Conservation (phyloP, 73 alveolate species). For the Halteria grandinella region DNA sequence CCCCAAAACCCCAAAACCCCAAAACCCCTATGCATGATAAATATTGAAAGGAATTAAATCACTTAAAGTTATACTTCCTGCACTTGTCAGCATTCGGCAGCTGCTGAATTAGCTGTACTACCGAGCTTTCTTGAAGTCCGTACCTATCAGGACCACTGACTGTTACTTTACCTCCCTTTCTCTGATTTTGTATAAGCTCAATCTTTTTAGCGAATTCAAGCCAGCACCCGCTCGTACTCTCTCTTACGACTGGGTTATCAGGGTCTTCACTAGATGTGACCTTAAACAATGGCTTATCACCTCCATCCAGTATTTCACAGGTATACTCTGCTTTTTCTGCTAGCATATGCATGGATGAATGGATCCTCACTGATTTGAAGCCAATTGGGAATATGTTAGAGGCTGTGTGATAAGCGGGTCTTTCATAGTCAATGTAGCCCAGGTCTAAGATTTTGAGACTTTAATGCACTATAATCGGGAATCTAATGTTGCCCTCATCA, state of each 20-base stretch:
- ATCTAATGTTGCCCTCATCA: slow-evolving; percentile 80
- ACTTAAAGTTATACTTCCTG: slow-evolving; percentile 58
- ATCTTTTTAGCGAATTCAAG: slow-evolving; percentile 80
- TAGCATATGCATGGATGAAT: slow-evolving; percentile 78
- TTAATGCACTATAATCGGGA: slow-evolving; percentile 86
- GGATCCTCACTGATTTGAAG: slow-evolving; percentile 87
- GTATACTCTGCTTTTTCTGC: slow-evolving; percentile 87
- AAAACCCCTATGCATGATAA: not conserved
- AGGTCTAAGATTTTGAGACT: slow-evolving; percentile 83
- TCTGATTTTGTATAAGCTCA: slow-evolving; percentile 80
- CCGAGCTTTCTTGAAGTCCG: slow-evolving; percentile 89
- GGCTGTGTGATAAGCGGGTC: slow-evolving; percentile 88
- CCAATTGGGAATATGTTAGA: slow-evolving; percentile 96
- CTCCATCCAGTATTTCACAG: slow-evolving; percentile 95
- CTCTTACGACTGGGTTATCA: slow-evolving; percentile 89
- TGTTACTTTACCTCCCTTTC: slow-evolving; percentile 88
- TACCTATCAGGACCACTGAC: slow-evolving; percentile 95
- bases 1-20: slow-evolving; percentile 1
- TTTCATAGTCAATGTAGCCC: slow-evolving; percentile 82
- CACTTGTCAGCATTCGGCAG: slow-evolving; percentile 89
- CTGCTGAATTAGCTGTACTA: slow-evolving; percentile 75
- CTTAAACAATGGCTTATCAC: slow-evolving; percentile 87
- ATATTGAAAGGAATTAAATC: not conserved
- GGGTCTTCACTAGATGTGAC: slow-evolving; percentile 86
- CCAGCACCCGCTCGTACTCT: slow-evolving; percentile 95